Conservation (phyloP, 805 yeast genomes). For the Hanseniaspora lindneri region DNA sequence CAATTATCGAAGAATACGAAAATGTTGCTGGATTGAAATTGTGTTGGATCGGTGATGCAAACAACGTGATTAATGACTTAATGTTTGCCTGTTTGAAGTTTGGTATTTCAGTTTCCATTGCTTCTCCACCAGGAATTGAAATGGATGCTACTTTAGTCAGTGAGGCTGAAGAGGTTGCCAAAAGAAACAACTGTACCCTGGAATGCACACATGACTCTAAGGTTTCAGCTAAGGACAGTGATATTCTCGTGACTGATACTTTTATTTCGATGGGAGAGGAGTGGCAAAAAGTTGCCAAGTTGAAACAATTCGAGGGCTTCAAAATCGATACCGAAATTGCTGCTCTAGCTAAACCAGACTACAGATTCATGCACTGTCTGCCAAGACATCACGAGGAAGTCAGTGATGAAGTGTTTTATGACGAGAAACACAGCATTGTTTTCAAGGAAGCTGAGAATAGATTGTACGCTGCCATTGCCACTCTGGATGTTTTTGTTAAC, state of each 20-base stretch:
- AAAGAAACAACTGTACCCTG: constrained; percentile 40
- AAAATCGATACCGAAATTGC: constrained; percentile 66
- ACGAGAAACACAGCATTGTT: constrained; percentile 61
- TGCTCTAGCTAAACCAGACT: constrained; percentile 46
- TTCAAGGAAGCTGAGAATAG: constrained; percentile 95
- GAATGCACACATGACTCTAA: constrained; percentile 59
- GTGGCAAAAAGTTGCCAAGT: constrained; percentile 53
- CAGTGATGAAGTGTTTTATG: constrained; percentile 80
- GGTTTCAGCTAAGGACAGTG: constrained; percentile 61
- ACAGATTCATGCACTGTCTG: constrained; percentile 95
- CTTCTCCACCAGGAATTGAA: constrained; percentile 69
- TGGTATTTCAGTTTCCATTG: constrained; percentile 72
- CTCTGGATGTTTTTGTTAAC: constrained; percentile 74
- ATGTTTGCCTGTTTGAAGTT: constrained; percentile 73
- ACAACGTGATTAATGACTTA: constrained; percentile 89
- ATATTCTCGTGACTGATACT: constrained; percentile 87
- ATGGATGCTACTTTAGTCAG: constrained; percentile 44
- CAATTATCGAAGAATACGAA: constrained; percentile 70
- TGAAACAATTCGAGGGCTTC: constrained; percentile 75
- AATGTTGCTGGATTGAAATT: constrained; percentile 46
- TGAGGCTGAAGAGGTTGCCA: constrained; percentile 43
- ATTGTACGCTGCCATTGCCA: constrained; percentile 91
- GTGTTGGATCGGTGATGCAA: constrained; percentile 95
- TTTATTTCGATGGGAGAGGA: constrained; percentile 99
- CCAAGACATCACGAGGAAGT: constrained; percentile 96